A percentile compares a stretch with the other conserved stretches of the same genome.
Evolutionary conservation across 768 basidiomycete species (phyloP).

Genomic region (Podaxis sp.): DNA sequence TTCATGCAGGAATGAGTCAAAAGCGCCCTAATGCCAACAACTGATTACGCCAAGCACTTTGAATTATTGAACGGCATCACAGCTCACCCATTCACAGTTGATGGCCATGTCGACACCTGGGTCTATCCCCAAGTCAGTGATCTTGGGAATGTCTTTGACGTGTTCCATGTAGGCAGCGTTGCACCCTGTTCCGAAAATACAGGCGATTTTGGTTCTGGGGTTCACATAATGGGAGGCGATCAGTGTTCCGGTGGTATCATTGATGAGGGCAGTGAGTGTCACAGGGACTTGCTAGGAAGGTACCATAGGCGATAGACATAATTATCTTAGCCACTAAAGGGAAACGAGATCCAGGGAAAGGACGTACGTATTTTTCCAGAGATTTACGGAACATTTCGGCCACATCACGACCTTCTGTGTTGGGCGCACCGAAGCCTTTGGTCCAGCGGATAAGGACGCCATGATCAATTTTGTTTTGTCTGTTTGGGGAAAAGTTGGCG

Average conservation of each 20-base stretch:
- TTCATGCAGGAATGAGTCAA: conserved; percentile 94
- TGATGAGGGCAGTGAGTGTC: conserved; percentile 82
- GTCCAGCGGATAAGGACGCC: conserved; percentile 97
- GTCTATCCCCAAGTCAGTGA: conserved; percentile 68
- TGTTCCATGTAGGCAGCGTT: conserved; percentile 99
- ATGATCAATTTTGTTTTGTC: conserved; percentile 93
- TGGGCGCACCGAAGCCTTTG: conserved; percentile 92
- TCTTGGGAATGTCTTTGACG: conserved; percentile 80
- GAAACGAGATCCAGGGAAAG: background rate
- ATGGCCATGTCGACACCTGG: conserved; percentile 77
- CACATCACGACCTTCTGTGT: conserved; percentile 91
- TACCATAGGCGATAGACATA: background rate
- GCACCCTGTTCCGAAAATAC: conserved; percentile 97
- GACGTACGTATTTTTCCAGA: conserved; percentile 68
- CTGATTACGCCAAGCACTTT: background rate
- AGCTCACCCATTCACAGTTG: conserved; percentile 91
- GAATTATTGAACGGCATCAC: background rate
- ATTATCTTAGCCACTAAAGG: background rate
- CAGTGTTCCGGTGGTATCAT: conserved; percentile 97
- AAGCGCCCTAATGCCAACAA: conserved; percentile 67
- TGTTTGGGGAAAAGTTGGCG: conserved; percentile 23
- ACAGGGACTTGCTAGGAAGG: conserved; percentile 76
- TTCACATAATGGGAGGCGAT: conserved; percentile 97
- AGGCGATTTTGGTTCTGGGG: conserved; percentile 85
- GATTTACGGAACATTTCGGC: conserved; percentile 89